Evolutionary conservation across 2,329 filamentous ascomycete genomes (phyloP).

Genomic region (Alternaria sp.): DNA sequence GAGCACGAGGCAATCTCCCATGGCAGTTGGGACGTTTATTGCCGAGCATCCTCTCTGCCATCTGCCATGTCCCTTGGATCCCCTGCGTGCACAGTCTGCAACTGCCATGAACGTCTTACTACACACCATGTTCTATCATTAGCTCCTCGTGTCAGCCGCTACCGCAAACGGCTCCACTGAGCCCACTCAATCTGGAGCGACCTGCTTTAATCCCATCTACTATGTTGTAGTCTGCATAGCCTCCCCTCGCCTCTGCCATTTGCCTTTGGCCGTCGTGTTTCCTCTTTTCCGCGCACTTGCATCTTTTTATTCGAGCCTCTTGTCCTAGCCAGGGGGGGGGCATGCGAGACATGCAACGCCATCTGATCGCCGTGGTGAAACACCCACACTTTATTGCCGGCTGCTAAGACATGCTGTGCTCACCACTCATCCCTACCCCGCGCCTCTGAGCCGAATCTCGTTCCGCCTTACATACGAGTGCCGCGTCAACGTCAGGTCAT

Average conservation of each 20-base stretch:
- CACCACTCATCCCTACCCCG: conserved; percentile 16
- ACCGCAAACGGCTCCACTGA: conserved; percentile 14
- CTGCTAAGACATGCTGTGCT: conserved; percentile 10
- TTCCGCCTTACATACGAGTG: conserved; percentile 7
- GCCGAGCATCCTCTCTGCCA: background rate
- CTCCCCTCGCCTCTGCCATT: background rate
- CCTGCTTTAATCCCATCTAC: conserved; percentile 12
- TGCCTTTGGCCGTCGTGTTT: background rate
- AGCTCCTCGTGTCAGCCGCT: conserved; percentile 14
- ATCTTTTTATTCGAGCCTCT: background rate
- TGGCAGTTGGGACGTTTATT: conserved; percentile 6
- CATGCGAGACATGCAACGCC: conserved; percentile 11
- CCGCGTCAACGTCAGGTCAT: conserved; percentile 16
- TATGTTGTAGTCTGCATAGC: conserved; percentile 1
- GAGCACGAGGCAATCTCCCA: conserved; percentile 11
- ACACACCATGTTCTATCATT: conserved; percentile 1
- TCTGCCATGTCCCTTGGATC: conserved; percentile 1
- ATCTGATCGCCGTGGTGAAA: conserved; percentile 16
- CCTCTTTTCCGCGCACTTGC: background rate
- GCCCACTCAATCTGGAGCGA: background rate
- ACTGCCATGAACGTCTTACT: background rate
- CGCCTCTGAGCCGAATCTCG: conserved; percentile 6
- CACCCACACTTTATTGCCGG: conserved; percentile 10
- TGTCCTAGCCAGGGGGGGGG: conserved; percentile 2
- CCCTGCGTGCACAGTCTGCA: background rate